Percentiles rank a stretch among this genome's conserved stretches.
phyloP scores from a whole-genome alignment of 352 stramenopile genomes.

The Phytophthora constricta region DNA sequence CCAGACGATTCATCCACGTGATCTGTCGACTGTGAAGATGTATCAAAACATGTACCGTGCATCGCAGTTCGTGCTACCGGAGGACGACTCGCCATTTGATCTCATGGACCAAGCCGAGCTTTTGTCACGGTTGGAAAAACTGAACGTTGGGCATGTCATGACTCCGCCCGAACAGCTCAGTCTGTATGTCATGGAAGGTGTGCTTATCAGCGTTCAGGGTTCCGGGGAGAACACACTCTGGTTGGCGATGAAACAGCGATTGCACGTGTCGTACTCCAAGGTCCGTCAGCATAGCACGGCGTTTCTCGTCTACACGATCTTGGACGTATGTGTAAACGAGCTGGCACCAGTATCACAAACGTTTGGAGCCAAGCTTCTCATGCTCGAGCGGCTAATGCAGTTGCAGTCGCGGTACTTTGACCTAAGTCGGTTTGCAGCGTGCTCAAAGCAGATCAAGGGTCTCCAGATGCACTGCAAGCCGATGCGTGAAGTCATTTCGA shows the following conservation, averaged over 20 bases:
- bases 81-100: slow-evolving; percentile 56
- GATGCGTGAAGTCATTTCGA: slow-evolving; percentile 61
- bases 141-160: slow-evolving; percentile 63
- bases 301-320: slow-evolving; percentile 78
- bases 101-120: slow-evolving; percentile 65
- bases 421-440: slow-evolving; percentile 48
- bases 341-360: slow-evolving; percentile 73
- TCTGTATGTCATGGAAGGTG: slow-evolving; percentile 66
- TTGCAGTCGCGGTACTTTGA: slow-evolving; percentile 64
- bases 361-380: slow-evolving; percentile 67
- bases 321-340: slow-evolving; percentile 80
- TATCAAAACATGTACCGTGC: slow-evolving; percentile 76
- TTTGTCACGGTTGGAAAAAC: slow-evolving; percentile 49
- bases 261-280: slow-evolving; percentile 82
- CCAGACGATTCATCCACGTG: slow-evolving; percentile 54
- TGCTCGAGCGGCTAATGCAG: slow-evolving; percentile 62
- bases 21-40: slow-evolving; percentile 52
- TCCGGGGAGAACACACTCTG: slow-evolving; percentile 48
- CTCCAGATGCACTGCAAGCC: slow-evolving; percentile 73
- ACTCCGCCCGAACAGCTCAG: slow-evolving; percentile 75
- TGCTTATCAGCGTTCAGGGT: slow-evolving; percentile 72
- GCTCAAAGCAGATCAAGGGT: slow-evolving; percentile 67
- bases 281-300: slow-evolving; percentile 72
- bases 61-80: slow-evolving; percentile 53
- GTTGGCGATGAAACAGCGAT: slow-evolving; percentile 53